Evolutionary conservation across 352 stramenopile genomes (phyloP).

Genomic region (Pythium grandisporangium): DNA sequence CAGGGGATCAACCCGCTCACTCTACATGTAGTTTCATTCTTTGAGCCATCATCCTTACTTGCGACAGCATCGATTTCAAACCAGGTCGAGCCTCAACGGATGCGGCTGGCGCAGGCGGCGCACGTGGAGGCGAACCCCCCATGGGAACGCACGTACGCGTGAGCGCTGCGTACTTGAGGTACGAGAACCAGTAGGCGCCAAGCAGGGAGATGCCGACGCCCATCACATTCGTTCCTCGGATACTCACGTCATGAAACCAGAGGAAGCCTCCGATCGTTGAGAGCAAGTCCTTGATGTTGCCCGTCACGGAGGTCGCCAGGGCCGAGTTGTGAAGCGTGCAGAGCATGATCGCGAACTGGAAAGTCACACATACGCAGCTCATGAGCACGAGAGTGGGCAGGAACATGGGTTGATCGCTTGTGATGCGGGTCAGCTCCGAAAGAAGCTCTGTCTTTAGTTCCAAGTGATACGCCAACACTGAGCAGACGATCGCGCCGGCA

Average conservation of each 20-base stretch:
- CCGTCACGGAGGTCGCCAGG: conserved; percentile 64
- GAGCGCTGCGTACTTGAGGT: conserved; percentile 49
- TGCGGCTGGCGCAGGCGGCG: no score
- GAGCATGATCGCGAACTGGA: conserved; percentile 65
- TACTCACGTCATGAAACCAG: conserved; percentile 44
- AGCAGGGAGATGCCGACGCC: conserved; percentile 59
- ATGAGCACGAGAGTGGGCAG: conserved; percentile 26
- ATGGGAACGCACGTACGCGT: no score
- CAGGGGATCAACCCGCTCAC: no score
- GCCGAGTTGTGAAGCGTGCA: conserved; percentile 63
- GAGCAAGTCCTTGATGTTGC: conserved; percentile 66
- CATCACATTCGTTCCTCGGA: conserved; percentile 29
- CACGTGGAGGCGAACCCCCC: no score
- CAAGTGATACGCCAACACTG: conserved; percentile 22
- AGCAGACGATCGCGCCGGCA: conserved; percentile 34
- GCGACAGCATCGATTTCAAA: no score
- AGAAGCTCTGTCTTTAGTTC: no score
- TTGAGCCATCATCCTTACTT: no score
- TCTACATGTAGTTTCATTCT: no score
- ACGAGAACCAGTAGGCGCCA: conserved; percentile 66
- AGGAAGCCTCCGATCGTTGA: conserved; percentile 51
- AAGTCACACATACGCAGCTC: conserved; percentile 60
- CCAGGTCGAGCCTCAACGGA: no score
- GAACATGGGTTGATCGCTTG: conserved; percentile 21
- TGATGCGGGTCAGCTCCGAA: conserved; percentile 19